Evolutionary conservation across 345 rosid genomes (phyloP), one percentile per base, ranked within the genome.

Genomic region (Citrus cavaleriei): DNA sequence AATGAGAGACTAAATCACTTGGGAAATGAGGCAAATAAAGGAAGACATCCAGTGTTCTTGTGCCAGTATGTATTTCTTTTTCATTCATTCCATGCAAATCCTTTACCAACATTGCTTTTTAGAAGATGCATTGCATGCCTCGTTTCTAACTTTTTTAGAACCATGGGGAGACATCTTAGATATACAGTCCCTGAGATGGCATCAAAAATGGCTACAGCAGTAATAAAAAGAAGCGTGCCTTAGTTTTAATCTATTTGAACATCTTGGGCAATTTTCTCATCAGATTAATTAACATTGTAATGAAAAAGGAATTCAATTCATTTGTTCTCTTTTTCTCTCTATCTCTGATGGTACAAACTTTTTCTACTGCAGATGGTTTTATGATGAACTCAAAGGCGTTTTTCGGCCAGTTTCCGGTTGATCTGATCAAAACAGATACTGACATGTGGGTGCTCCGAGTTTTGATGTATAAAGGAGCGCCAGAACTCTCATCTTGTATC

Each of bases 331-430:
- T 63, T 40, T 32, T 24, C 60, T 22, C 40, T 69, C 22, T 58
- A 13, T 8, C 73, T 22, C 79, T 34, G 28, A 60, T 54, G 72
- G 6, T 57, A 6, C 28, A 69, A 78, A 38, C 24, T n/a, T 69
- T 68, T 70, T 75, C 6, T 70, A 27, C 77, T 84, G 86, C 91
- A 90, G 95, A 58, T 89, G 95, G 93, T 88, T 90, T 80, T 92
- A 84, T 55, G 93, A 92, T 80, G 88, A 89, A 82, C 37, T 40
- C 34, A 89, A 88, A 82, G 88, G 90, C 51, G 85, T 59, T 62
- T 92, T 90, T 78, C 91, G 85, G 72, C 88, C 93, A 67, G 83
- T 89, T 80, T 82, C 89, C 24, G 77, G 82, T 85, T 92, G 77
- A 83, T 55, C 74, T 32, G 46, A 34, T 58, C n/a, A 40, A 54